These are phyloP conservation scores for Ophiocordyceps camponoti-saundersi DNA, from an alignment of 2,329 filamentous ascomycete species.

Conservation along the genomic window DNA sequence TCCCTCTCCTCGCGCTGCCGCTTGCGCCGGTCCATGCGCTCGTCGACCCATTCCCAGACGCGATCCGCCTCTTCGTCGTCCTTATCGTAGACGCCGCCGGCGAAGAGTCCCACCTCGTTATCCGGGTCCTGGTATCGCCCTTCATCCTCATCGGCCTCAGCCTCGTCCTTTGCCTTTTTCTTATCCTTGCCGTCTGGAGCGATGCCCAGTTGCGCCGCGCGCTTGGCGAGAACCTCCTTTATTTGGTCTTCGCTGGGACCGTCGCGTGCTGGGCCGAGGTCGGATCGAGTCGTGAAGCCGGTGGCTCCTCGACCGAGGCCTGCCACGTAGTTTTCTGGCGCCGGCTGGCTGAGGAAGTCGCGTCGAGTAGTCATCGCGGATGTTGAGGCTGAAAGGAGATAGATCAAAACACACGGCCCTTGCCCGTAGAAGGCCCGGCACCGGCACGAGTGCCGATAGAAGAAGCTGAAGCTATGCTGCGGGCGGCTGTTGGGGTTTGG, in stretches of 20 bases:
- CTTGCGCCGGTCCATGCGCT: conserved; percentile 88
- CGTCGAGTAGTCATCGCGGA: conserved; percentile 42
- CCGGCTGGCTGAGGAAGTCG: conserved; percentile 78
- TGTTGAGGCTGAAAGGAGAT: neutral
- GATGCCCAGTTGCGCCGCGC: conserved; percentile 70
- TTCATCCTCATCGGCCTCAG: conserved; percentile 54
- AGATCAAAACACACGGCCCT: neutral
- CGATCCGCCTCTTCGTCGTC: conserved; percentile 95
- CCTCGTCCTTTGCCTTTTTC: conserved; percentile 54
- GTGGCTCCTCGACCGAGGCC: conserved; percentile 95
- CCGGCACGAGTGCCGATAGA: neutral
- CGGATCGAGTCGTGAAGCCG: conserved; percentile 92
- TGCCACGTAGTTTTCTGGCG: conserved; percentile 79
- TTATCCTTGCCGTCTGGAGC: conserved; percentile 53
- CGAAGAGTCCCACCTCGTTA: conserved; percentile 90
- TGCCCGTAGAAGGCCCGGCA: neutral
- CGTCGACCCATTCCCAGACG: conserved; percentile 90
- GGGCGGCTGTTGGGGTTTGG: neutral
- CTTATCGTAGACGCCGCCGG: conserved; percentile 87
- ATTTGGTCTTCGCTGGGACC: conserved; percentile 96
- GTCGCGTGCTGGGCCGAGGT: conserved; percentile 86
- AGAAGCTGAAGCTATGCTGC: neutral
- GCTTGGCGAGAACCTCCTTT: conserved; percentile 90
- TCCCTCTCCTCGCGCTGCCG: conserved; percentile 91
- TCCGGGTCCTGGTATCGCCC: conserved; percentile 89